Base-by-base conservation (phyloP, 179 eudicot genomes). In the Pouteria campechiana region DNA sequence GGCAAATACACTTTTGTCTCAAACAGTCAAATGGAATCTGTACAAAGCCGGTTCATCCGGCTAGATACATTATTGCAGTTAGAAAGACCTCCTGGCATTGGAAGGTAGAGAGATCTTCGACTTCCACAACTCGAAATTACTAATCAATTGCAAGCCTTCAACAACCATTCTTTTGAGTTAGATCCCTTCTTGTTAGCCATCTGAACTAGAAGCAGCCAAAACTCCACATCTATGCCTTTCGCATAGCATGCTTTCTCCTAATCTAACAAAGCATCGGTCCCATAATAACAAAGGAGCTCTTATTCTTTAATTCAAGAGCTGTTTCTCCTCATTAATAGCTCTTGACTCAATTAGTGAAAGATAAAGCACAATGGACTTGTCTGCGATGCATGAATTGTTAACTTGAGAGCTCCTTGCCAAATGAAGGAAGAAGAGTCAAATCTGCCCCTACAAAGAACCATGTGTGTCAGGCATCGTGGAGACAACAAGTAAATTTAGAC, bases 1-100 rank as follows among this genome's bases (percentile, higher is more conserved):
- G n/a, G n/a, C n/a, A n/a, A n/a, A n/a, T n/a, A n/a, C n/a, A 52
- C 38, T 45, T 24, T 24, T 30, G 52, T 31, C 52, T 31, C 27
- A 45, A 46, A 52, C 55, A 59, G 64, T 59, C 59, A 40, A 64
- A 67, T 67, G 54, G 59, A 25, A 37, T 53, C 59, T 64, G 55
- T 66, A 70, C 76, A 70, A 12, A 18, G 37, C 37, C 41, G 7
- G 29, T 32, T 25, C 13, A 22, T 33, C 31, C 54, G 47, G 37
- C 15, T 41, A 50, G 42, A 43, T 33, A 38, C 51, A 45, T 74
- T 70, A 65, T 65, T 62, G 31, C 16, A 51, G 67, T 63, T 58
- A 62, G 60, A 57, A 25, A 56, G 44, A 60, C 53, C n/a, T 44
- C 50, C 29, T 24, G 43, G 12, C 36, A 17, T n/a, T 13, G 28